Percentiles rank a stretch among this genome's conserved stretches.
phyloP scores from a whole-genome alignment of 2,329 filamentous ascomycete genomes.

The Botrytis paeoniae region DNA sequence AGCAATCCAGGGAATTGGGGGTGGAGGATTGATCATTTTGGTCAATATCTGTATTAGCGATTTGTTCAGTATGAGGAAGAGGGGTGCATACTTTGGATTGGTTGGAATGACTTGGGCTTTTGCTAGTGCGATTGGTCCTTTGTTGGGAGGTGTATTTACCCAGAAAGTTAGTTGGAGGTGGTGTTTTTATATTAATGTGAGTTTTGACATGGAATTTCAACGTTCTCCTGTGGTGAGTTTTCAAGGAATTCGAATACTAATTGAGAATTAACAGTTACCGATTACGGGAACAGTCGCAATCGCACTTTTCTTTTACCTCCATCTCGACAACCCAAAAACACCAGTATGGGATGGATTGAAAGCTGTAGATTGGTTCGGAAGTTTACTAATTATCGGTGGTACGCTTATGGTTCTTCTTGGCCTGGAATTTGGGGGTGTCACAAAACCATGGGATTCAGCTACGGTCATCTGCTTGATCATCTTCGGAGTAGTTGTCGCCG shows the following conservation, averaged over 20 bases:
- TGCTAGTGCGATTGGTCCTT: slow-evolving; percentile 62
- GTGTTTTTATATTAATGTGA: slow-evolving; percentile 44
- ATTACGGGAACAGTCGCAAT: slow-evolving; percentile 40
- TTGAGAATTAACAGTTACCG: not conserved
- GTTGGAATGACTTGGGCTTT: slow-evolving; percentile 62
- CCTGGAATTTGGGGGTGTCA: slow-evolving; percentile 77
- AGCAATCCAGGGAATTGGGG: slow-evolving; percentile 44
- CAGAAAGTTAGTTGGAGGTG: slow-evolving; percentile 58
- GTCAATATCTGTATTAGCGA: slow-evolving; percentile 55
- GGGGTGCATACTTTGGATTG: slow-evolving; percentile 57
- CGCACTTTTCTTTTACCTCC: slow-evolving; percentile 59
- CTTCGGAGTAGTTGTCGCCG: slow-evolving; percentile 58
- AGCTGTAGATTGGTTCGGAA: slow-evolving; percentile 60
- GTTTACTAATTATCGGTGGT: slow-evolving; percentile 60
- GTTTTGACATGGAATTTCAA: not conserved
- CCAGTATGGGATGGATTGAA: slow-evolving; percentile 59
- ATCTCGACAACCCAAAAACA: slow-evolving; percentile 65
- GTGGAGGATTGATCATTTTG: slow-evolving; percentile 50
- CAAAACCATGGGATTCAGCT: slow-evolving; percentile 53
- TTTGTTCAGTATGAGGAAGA: slow-evolving; percentile 47
- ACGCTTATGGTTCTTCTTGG: slow-evolving; percentile 85
- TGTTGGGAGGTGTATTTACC: slow-evolving; percentile 65
- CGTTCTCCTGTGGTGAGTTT: not conserved
- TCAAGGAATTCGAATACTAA: not conserved
- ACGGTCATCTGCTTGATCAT: slow-evolving; percentile 48